These are phyloP conservation scores for Phytophthora podocarpi DNA, from an alignment of 352 stramenopile genomes.

Conservation along the genomic window DNA sequence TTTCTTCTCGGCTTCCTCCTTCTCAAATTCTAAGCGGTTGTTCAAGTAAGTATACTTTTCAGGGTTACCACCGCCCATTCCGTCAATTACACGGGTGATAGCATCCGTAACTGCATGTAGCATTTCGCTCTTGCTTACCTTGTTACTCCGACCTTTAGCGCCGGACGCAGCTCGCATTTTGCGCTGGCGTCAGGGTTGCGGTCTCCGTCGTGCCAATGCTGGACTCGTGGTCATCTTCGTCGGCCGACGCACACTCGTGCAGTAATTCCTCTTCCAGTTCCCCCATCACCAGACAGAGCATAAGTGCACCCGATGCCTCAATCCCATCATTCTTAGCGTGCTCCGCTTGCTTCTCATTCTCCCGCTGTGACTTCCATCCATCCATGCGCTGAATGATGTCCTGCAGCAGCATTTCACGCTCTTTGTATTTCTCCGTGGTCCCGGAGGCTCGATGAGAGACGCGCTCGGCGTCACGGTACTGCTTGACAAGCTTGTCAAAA, in stretches of 20 bases:
- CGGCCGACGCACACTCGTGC: no score
- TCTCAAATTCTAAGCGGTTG: not conserved
- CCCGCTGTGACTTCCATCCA: not conserved
- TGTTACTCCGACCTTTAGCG: no score
- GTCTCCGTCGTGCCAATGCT: no score
- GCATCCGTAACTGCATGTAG: no score
- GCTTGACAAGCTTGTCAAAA: not conserved
- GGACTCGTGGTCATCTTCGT: no score
- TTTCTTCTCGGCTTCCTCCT: not conserved
- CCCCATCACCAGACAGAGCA: conserved; percentile 4
- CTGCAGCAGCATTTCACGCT: conserved; percentile 13
- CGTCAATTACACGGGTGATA: no score
- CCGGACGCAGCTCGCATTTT: no score
- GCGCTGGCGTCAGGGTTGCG: no score
- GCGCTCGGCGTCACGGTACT: not conserved
- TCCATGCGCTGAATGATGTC: conserved; percentile 6
- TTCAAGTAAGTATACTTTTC: no score
- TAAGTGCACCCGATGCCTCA: conserved; percentile 1
- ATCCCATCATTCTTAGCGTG: not conserved
- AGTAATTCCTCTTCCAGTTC: conserved; percentile 10
- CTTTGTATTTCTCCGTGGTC: conserved; percentile 9
- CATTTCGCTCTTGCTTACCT: no score
- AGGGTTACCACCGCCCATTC: no score
- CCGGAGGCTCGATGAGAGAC: not conserved
- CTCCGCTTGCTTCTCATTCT: not conserved